Conservation (phyloP, 106 monocot genomes). For the Allium sativum region DNA sequence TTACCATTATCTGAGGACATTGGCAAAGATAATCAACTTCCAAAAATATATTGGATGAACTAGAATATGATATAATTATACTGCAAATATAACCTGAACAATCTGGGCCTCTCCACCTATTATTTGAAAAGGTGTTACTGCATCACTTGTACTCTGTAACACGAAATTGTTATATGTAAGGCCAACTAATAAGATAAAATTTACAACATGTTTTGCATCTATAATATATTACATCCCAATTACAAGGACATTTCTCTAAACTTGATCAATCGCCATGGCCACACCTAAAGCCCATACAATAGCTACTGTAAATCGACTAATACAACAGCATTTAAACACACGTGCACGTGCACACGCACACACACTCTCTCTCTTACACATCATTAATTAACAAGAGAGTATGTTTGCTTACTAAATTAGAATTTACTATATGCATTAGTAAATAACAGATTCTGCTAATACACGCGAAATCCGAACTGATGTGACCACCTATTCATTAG, state of each 20-base stretch:
- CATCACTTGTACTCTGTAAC: conserved; percentile 51
- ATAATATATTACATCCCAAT: not conserved
- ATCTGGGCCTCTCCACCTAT: conserved; percentile 89
- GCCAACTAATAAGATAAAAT: not conserved
- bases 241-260: not conserved
- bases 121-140: conserved; percentile 84
- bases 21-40: not conserved
- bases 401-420: no score
- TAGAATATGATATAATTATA: not conserved
- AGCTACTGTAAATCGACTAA: not conserved
- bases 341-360: no score
- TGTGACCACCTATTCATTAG: no score
- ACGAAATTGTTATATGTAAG: conserved; percentile 6
- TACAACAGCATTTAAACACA: not conserved
- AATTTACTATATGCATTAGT: no score
- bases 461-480: no score
- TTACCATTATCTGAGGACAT: conserved; percentile 77
- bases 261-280: not conserved
- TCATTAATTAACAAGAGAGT: not conserved
- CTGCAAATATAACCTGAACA: conserved; percentile 48
- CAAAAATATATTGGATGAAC: conserved; percentile 12
- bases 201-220: not conserved
- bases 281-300: not conserved
- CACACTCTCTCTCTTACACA: no score
- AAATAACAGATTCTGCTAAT: no score